Conservation (phyloP, 2,329 filamentous ascomycete species). For the Neofusicoccum sp. region DNA sequence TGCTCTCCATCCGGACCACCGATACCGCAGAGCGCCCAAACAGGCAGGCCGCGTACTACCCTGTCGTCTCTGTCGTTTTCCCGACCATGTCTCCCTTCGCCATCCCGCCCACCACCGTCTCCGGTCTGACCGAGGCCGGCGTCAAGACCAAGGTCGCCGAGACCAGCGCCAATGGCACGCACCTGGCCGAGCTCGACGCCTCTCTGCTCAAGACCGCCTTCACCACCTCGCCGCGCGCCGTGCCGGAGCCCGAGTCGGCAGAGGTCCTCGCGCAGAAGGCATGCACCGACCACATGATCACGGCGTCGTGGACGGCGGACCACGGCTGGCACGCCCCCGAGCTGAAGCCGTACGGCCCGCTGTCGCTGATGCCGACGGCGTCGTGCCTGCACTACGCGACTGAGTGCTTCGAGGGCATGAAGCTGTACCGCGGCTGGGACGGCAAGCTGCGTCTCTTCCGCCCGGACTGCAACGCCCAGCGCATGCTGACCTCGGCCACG, state of each 20-base stretch:
- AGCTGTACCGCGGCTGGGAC: slow-evolving; percentile 70
- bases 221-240: slow-evolving; percentile 44
- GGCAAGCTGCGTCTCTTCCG: slow-evolving; percentile 76
- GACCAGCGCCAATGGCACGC: slow-evolving; percentile 25
- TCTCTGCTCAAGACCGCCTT: slow-evolving; percentile 46
- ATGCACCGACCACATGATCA: slow-evolving; percentile 88
- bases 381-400: slow-evolving; percentile 86
- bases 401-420: slow-evolving; percentile 87
- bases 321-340: slow-evolving; percentile 74
- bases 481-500: slow-evolving; percentile 58
- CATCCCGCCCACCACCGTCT: slow-evolving; percentile 29
- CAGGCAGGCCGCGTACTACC: neutral
- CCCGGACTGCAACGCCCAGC: slow-evolving; percentile 70
- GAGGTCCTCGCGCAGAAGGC: slow-evolving; percentile 45
- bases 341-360: slow-evolving; percentile 74
- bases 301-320: slow-evolving; percentile 65
- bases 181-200: slow-evolving; percentile 46
- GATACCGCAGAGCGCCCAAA: neutral
- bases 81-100: slow-evolving; percentile 4
- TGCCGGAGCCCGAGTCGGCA: slow-evolving; percentile 44
- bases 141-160: slow-evolving; percentile 29
- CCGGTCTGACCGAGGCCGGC: slow-evolving; percentile 39
- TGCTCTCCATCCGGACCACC: neutral
- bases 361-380: slow-evolving; percentile 78
- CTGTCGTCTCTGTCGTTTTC: neutral